A percentile compares a stretch with the other conserved stretches of the same genome.
These are phyloP conservation scores for Amylostereum chailletii DNA, from an alignment of 1,284 basidiomycete genomes.

Conservation along the genomic window DNA sequence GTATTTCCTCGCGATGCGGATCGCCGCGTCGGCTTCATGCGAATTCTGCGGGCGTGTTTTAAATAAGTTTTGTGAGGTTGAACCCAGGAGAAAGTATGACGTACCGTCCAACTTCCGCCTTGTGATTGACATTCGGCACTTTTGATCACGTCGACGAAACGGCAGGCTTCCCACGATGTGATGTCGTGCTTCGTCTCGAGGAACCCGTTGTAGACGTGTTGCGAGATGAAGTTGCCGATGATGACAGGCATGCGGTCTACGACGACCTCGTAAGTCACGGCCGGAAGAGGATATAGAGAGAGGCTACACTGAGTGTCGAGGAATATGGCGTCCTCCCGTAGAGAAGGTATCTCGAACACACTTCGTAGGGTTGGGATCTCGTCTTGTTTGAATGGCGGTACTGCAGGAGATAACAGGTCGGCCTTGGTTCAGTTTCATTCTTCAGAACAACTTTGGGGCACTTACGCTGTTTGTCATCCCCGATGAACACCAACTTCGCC, in stretches of 20 bases:
- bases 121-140: constrained; percentile 12
- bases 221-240: constrained; percentile 65
- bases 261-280: not conserved
- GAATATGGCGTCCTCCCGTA: constrained; percentile 23
- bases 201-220: constrained; percentile 46
- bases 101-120: too few relatives aligned
- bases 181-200: constrained; percentile 28
- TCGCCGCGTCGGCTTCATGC: constrained; percentile 18
- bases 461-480: constrained; percentile 69
- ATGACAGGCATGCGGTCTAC: constrained; percentile 71
- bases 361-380: constrained; percentile 28
- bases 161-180: constrained; percentile 20
- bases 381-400: constrained; percentile 41
- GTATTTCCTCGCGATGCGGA: constrained; percentile 22
- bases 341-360: constrained; percentile 35
- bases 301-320: constrained; percentile 34
- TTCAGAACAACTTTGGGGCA: constrained; percentile 7
- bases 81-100: constrained; percentile 18
- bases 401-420: constrained; percentile 17
- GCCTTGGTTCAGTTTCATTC: not conserved
- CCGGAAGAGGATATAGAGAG: constrained; percentile 7
- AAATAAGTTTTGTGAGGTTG: constrained; percentile 30
- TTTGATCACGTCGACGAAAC: constrained; percentile 36
- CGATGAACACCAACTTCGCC: constrained; percentile 61
- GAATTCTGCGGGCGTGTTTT: constrained; percentile 26